Evolutionary conservation across 225 moss, liverwort and hornwort genomes (phyloP), one percentile per base, ranked within the genome.

Genomic region (Rhytidiadelphus loreus): DNA sequence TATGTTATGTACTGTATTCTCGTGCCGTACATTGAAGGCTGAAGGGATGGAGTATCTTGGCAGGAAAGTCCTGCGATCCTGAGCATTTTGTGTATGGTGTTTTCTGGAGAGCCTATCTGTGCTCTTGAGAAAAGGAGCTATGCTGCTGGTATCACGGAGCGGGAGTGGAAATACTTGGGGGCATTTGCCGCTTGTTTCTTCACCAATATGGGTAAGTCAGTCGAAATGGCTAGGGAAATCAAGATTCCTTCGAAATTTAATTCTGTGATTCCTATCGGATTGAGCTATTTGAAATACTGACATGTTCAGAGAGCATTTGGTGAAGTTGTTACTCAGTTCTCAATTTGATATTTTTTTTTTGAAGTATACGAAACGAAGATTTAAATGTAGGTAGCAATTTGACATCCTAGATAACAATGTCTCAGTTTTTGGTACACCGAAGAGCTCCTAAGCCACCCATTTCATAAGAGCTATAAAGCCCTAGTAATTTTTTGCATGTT

Each of bases 41-140:
- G 69, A 87, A 85, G 69, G 44, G 69, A 28, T 86, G 68, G 60
- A 68, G 48, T 76, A 82, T 91, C 69, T 89, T 90, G 70, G 80
- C 93, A 93, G 92, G 93, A 93, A 89, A 91, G 92, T 91, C 93
- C 93, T 68, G 81, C 86, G 83, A 93, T 93, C 58, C 46, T 93
- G 43, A 72, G 83, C 83, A 87, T 93, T 66, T 86, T 93, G 83
- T 90, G 91, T 73, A 52, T 92, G 88, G 71, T 92, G 46, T 93
- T 93, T 87, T 93, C 92, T 48, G 93, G 90, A 89, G 92, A 90
- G 83, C 81, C 92, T 43, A 73, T 92, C 69, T 28, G 26, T 82
- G 78, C 37, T 25, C 66, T 87, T 26, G 80, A 89, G 88, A 85
- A 90, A 61, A 88, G 89, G 82, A 91, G 92, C 80, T 91, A 89